Percentiles rank a stretch among this genome's conserved stretches.
These are phyloP conservation scores for Kalmanozyma brasiliensis DNA, from an alignment of 1,284 basidiomycete species.

Conservation along the genomic window DNA sequence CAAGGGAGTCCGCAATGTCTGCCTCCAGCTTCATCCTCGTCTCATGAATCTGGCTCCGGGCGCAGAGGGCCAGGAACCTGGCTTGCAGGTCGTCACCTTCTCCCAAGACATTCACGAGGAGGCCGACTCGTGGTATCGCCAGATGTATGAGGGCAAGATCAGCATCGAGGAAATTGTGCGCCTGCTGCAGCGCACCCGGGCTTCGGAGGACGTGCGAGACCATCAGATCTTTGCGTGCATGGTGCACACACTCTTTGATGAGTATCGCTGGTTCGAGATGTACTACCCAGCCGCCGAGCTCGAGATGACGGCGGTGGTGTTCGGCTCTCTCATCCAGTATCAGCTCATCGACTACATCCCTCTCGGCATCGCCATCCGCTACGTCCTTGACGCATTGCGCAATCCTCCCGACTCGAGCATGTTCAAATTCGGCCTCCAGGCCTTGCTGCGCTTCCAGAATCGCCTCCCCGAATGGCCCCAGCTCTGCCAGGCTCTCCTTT, in stretches of 20 bases:
- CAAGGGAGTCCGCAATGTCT: conserved; percentile 90
- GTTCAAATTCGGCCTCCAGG: conserved; percentile 95
- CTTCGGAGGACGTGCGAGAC: conserved; percentile 83
- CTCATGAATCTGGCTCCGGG: conserved; percentile 94
- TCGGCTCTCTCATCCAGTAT: conserved; percentile 94
- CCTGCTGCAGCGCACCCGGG: conserved; percentile 85
- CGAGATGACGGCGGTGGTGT: conserved; percentile 93
- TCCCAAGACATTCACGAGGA: conserved; percentile 88
- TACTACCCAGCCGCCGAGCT: conserved; percentile 90
- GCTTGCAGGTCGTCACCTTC: conserved; percentile 88
- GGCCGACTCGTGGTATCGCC: conserved; percentile 88
- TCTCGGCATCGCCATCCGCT: conserved; percentile 95
- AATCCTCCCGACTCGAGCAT: conserved; percentile 85
- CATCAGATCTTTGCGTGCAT: conserved; percentile 98
- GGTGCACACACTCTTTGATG: conserved; percentile 98
- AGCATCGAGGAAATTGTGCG: conserved; percentile 92
- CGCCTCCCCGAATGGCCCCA: conserved; percentile 93
- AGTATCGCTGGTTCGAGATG: conserved; percentile 99
- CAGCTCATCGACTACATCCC: conserved; percentile 94
- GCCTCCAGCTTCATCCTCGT: conserved; percentile 93
- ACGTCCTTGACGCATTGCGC: conserved; percentile 88
- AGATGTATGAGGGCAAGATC: conserved; percentile 93
- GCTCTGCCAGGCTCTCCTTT: conserved; percentile 86
- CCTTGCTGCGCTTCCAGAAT: conserved; percentile 85
- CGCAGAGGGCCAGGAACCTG: conserved; percentile 84